Conservation (phyloP, 1,139 yeast genomes). For the Candida anutae region DNA sequence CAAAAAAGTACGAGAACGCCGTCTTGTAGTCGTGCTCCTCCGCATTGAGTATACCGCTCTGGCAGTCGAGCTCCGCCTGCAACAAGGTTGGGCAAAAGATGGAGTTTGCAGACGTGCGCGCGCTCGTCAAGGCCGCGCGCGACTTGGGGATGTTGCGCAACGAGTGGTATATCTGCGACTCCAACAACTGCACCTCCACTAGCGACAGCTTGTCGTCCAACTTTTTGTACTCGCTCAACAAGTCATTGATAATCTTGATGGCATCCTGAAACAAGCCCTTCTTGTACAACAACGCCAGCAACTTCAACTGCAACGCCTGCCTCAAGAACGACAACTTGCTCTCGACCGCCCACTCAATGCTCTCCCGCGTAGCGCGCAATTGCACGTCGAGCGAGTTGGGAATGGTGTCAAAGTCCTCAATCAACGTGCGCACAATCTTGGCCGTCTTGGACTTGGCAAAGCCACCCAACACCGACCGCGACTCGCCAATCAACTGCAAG, state of each 20-base stretch:
- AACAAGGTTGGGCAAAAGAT: conserved; percentile 91
- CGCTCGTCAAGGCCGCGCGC: conserved; percentile 87
- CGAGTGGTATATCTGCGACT: conserved; percentile 85
- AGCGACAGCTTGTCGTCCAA: conserved; percentile 92
- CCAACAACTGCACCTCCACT: conserved; percentile 91
- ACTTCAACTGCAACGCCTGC: conserved; percentile 78
- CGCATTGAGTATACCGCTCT: conserved; percentile 93
- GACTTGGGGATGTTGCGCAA: conserved; percentile 89
- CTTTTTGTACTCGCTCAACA: conserved; percentile 81
- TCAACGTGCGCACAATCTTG: conserved; percentile 67
- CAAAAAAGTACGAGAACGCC: conserved; percentile 90
- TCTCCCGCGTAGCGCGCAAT: conserved; percentile 65
- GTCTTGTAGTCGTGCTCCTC: conserved; percentile 97
- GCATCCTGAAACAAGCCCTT: conserved; percentile 66
- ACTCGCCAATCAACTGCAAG: conserved; percentile 54
- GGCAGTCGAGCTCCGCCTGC: conserved; percentile 92
- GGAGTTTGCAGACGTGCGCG: conserved; percentile 93
- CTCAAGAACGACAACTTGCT: conserved; percentile 85
- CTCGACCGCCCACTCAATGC: conserved; percentile 80
- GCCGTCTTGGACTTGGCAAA: conserved; percentile 95
- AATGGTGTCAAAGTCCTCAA: conserved; percentile 69
- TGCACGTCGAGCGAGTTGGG: conserved; percentile 67
- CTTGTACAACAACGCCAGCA: conserved; percentile 65
- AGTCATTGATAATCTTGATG: conserved; percentile 58
- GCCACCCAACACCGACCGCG: conserved; percentile 60